Conservation (phyloP, 2,329 filamentous ascomycete genomes). For the Pezicula rhizophila region DNA sequence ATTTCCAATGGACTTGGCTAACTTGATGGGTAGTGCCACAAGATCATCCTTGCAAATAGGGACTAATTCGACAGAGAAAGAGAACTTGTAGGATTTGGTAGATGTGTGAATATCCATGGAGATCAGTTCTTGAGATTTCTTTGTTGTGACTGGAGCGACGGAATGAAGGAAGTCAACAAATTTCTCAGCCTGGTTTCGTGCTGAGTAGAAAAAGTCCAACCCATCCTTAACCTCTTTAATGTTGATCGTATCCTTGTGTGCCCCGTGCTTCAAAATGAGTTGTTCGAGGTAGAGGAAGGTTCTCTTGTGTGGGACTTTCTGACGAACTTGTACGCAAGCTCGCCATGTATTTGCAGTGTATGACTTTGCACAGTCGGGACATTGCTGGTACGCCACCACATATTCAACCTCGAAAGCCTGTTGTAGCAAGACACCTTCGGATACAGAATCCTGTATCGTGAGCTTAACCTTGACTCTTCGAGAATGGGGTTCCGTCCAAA, state of each 20-base stretch:
- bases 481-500: constrained; percentile 98
- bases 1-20: constrained; percentile 83
- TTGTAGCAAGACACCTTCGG: constrained; percentile 66
- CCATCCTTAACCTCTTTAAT: constrained; percentile 97
- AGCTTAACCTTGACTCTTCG: constrained; percentile 89
- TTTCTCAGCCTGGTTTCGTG: constrained; percentile 84
- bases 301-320: constrained; percentile 94
- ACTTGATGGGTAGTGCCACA: constrained; percentile 82
- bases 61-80: constrained; percentile 80
- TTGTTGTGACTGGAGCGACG: constrained; percentile 69
- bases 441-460: constrained; percentile 72
- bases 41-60: constrained; percentile 97
- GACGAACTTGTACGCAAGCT: constrained; percentile 87
- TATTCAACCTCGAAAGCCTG: constrained; percentile 95
- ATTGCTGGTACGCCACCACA: constrained; percentile 85
- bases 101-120: constrained; percentile 89
- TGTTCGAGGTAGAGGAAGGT: constrained; percentile 82
- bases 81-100: constrained; percentile 90
- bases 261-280: constrained; percentile 88
- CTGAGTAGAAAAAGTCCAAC: constrained; percentile 90
- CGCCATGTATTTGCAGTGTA: constrained; percentile 96
- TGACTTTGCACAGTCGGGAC: constrained; percentile 89
- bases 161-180: constrained; percentile 87
- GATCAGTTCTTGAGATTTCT: constrained; percentile 89
- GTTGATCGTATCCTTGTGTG: constrained; percentile 90